phyloP scores from a whole-genome alignment of 257 asterid genomes.

The Echium plantagineum region DNA sequence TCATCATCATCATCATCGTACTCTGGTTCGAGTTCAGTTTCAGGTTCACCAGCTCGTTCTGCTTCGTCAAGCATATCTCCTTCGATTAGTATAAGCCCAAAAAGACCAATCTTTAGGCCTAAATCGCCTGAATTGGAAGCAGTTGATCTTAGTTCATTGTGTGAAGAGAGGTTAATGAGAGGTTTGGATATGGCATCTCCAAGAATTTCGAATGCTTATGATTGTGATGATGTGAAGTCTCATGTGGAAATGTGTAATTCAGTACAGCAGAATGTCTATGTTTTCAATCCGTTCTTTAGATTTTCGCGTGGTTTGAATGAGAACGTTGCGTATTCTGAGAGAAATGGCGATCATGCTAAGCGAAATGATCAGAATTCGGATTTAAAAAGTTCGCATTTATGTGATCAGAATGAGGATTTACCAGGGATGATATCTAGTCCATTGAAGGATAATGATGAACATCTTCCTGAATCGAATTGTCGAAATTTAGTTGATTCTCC shows the following conservation, averaged over 20 bases:
- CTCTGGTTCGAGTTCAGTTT: constrained; percentile 12
- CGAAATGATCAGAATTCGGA: too few species aligned
- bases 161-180: too few species aligned
- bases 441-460: background rate
- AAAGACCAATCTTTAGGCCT: background rate
- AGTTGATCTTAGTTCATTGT: too few species aligned
- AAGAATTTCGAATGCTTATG: constrained; percentile 15
- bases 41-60: constrained; percentile 14
- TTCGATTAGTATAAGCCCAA: constrained; percentile 18
- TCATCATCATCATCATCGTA: constrained; percentile 1
- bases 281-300: too few species aligned
- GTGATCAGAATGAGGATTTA: constrained; percentile 19
- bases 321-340: constrained; percentile 19
- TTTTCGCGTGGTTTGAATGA: too few species aligned
- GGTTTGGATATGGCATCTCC: background rate
- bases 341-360: constrained; percentile 8
- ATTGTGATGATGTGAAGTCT: constrained; percentile 21
- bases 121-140: too few species aligned
- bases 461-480: background rate
- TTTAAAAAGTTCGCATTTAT: background rate
- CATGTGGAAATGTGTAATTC: constrained; percentile 6
- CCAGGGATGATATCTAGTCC: constrained; percentile 6
- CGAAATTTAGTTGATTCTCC: constrained; percentile 3
- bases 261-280: background rate
- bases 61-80: constrained; percentile 14